Conservation (phyloP, 305 asterid genomes). For the Ilex paraguariensis region DNA sequence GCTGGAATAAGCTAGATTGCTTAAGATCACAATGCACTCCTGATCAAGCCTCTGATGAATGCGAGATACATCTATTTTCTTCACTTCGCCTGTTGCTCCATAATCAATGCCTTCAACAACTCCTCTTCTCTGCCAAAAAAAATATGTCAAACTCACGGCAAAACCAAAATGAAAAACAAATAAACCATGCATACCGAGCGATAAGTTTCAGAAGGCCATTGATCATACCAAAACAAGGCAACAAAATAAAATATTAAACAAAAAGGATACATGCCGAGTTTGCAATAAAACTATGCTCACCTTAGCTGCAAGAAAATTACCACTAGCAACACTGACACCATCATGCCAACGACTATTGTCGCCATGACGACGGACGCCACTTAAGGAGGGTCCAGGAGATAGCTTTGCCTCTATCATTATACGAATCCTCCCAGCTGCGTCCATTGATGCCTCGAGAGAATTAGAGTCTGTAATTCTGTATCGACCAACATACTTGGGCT, state of each 20-base stretch:
- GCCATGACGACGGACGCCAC: constrained; percentile 81
- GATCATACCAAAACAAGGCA: too few relatives aligned
- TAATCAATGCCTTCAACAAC: constrained; percentile 90
- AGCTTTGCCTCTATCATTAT: constrained; percentile 78
- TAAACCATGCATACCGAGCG: too few relatives aligned
- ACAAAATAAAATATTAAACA: too few relatives aligned
- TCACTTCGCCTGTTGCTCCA: constrained; percentile 91
- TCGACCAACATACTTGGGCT: constrained; percentile 80
- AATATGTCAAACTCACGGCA: constrained; percentile 2
- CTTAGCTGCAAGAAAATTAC: constrained; percentile 92
- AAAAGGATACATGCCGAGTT: too few relatives aligned
- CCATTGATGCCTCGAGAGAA: constrained; percentile 83
- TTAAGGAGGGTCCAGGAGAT: constrained; percentile 92
- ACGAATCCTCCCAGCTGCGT: constrained; percentile 82
- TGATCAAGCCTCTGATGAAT: constrained; percentile 84
- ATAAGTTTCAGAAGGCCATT: too few relatives aligned
- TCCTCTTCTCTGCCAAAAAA: constrained; percentile 79
- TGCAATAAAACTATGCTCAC: constrained; percentile 21
- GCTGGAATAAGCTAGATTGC: constrained; percentile 91
- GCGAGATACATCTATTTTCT: constrained; percentile 83
- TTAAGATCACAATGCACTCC: constrained; percentile 65
- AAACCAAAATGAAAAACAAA: constrained; percentile 1
- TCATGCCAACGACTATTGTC: constrained; percentile 71
- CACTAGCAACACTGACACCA: constrained; percentile 80
- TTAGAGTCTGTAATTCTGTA: constrained; percentile 90